phyloP scores from a whole-genome alignment of 2,329 filamentous ascomycete species.

The Aschersonia sp. region DNA sequence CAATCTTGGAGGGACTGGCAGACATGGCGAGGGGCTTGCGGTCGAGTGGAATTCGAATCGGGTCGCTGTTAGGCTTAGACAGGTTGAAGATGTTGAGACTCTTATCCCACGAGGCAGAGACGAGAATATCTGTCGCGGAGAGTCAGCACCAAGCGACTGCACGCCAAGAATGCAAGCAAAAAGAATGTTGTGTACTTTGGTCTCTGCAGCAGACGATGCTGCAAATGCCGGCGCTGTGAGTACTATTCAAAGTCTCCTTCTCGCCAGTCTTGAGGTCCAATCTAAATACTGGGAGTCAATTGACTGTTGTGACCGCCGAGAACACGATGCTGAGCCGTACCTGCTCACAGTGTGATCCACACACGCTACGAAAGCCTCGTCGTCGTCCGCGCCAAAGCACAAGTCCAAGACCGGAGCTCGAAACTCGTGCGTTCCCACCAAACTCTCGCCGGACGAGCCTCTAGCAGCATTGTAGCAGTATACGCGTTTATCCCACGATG shows the following conservation, averaged over 20 bases:
- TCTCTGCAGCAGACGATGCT: constrained; percentile 69
- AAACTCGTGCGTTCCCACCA: constrained; percentile 64
- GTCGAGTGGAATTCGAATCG: constrained; percentile 57
- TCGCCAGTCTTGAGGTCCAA: constrained; percentile 59
- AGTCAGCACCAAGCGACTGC: not conserved
- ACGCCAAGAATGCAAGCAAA: constrained; percentile 4
- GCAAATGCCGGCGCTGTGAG: constrained; percentile 67
- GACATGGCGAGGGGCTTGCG: constrained; percentile 85
- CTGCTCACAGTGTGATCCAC: constrained; percentile 76
- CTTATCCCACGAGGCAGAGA: constrained; percentile 88
- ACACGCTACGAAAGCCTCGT: constrained; percentile 74
- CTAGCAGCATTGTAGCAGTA: constrained; percentile 72
- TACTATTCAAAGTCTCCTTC: constrained; percentile 55
- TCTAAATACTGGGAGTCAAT: constrained; percentile 11
- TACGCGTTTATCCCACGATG: constrained; percentile 87
- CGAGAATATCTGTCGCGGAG: constrained; percentile 43
- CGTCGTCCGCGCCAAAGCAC: constrained; percentile 73
- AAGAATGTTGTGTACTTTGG: constrained; percentile 37
- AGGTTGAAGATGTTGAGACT: constrained; percentile 76
- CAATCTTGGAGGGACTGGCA: constrained; percentile 62
- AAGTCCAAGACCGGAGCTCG: constrained; percentile 79
- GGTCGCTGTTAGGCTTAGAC: constrained; percentile 31
- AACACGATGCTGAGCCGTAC: constrained; percentile 22
- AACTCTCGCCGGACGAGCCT: constrained; percentile 34
- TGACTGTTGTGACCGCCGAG: not conserved